Base-by-base conservation (phyloP, 2,329 filamentous ascomycete genomes). In the Hawksworthiomyces lignivorus region DNA sequence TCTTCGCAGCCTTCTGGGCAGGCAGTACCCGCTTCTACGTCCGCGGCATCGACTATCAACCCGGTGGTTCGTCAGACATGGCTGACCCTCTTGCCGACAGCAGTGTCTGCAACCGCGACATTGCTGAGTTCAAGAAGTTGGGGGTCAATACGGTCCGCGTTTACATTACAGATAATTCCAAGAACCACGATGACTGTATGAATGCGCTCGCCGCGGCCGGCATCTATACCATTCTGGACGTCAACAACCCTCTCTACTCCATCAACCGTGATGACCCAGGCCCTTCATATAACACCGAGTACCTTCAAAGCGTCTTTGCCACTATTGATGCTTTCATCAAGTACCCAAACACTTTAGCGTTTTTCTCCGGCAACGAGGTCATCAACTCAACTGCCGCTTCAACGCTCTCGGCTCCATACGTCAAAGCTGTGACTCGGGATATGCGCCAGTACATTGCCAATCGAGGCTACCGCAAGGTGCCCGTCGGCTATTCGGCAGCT, bases 81-180 rank as follows among this genome's bases (percentile, higher is more conserved):
- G 39, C 53, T n/a, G 88, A 95, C 58, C 87, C 88, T 47, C 81
- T 95, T 40, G 80, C 85, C 48, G 81, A 94, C 54, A 58, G 68
- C 19, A 63, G 63, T 4, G 65, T 72, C 56, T 95, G 89, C 76
- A 73, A 77, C 61, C 83, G 88, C 50, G 87, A 94, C 58, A 83
- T 95, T 53, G 65, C 68, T 39, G 72, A 87, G 60, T 94, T 95
- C 78, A 77, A 86, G 69, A 76, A 87, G 52, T 73, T 96, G 38
- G 87, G 88, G 36, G 70, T 95, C 66, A 96, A 96, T 72, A 88
- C 87, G 20, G 73, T 96, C 58, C 88, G 89, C 63, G 84, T 95
- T 48, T 96, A 95, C 74, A 87, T 84, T 14, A 81, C 94, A 52
- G 89, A 96, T 71, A 95, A 95, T 74, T 81, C 80, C 38, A 68